Conservation (phyloP, 2,329 filamentous ascomycete genomes). For the Diaporthe destruens region DNA sequence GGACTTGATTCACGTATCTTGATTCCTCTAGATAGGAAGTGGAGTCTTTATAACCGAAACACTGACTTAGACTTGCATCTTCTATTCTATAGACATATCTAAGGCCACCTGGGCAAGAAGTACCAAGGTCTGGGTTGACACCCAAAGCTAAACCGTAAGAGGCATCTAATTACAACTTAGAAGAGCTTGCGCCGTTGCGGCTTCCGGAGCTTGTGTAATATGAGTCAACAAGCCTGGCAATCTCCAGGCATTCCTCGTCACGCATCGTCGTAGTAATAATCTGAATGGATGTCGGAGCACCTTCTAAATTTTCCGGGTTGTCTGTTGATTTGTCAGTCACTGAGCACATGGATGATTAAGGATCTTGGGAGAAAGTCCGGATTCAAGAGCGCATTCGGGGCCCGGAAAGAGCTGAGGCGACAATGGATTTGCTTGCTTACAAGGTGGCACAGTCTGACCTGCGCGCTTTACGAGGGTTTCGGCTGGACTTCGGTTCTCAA, state of each 20-base stretch:
- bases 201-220: slow-evolving; percentile 14
- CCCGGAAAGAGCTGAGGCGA: no score
- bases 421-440: slow-evolving; percentile 32
- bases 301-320: slow-evolving; percentile 35
- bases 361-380: no score
- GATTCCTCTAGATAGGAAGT: no score
- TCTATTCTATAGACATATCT: no score
- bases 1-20: no score
- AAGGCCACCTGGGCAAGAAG: no score
- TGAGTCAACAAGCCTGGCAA: slow-evolving; percentile 40
- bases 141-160: neutral
- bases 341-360: neutral
- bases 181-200: neutral
- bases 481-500: slow-evolving; percentile 3
- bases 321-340: slow-evolving; percentile 26
- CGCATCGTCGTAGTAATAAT: slow-evolving; percentile 42
- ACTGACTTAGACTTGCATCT: no score
- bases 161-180: slow-evolving; percentile 4
- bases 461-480: slow-evolving; percentile 19
- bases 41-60: no score
- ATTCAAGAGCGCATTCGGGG: neutral
- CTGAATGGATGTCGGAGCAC: slow-evolving; percentile 41
- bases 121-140: no score
- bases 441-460: slow-evolving; percentile 35
- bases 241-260: slow-evolving; percentile 42